These are phyloP conservation scores for Fusarium acutatum DNA, from an alignment of 2,329 filamentous ascomycete species.

Conservation along the genomic window DNA sequence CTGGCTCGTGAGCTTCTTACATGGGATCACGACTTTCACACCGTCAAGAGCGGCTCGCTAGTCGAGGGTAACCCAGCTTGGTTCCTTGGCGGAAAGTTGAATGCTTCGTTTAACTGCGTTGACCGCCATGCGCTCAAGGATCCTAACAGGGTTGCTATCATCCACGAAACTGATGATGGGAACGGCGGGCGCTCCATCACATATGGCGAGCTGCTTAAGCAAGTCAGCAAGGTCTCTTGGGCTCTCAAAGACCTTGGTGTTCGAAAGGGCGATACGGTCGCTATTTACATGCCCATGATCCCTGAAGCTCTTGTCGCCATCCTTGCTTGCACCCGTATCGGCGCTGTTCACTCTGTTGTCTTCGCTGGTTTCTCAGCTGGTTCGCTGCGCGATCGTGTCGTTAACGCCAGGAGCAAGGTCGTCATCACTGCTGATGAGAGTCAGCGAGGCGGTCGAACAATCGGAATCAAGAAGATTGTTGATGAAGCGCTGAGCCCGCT, in stretches of 20 bases:
- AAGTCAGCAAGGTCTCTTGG: conserved; percentile 85
- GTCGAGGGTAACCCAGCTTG: conserved; percentile 82
- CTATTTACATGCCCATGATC: conserved; percentile 96
- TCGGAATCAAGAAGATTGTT: conserved; percentile 95
- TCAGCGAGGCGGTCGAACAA: conserved; percentile 91
- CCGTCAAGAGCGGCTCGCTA: conserved; percentile 78
- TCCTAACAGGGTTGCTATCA: conserved; percentile 88
- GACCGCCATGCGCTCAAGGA: conserved; percentile 91
- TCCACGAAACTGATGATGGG: conserved; percentile 93
- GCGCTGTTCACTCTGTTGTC: conserved; percentile 91
- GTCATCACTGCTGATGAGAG: conserved; percentile 95
- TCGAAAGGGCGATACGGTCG: conserved; percentile 92
- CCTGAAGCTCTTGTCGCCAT: conserved; percentile 84
- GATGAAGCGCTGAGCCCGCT: conserved; percentile 86
- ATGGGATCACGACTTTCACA: conserved; percentile 90
- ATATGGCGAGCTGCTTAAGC: conserved; percentile 86
- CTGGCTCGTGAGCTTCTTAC: conserved; percentile 85
- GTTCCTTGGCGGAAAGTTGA: conserved; percentile 90
- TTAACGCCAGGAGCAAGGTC: conserved; percentile 85
- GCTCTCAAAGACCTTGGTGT: conserved; percentile 91
- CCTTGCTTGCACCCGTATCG: conserved; percentile 85
- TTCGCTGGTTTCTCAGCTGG: conserved; percentile 96
- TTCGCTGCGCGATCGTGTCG: conserved; percentile 87
- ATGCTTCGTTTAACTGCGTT: conserved; percentile 94
- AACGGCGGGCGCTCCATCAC: conserved; percentile 85